Conservation (phyloP, 2,329 filamentous ascomycete genomes). For the Diaporthe citrichinensis region DNA sequence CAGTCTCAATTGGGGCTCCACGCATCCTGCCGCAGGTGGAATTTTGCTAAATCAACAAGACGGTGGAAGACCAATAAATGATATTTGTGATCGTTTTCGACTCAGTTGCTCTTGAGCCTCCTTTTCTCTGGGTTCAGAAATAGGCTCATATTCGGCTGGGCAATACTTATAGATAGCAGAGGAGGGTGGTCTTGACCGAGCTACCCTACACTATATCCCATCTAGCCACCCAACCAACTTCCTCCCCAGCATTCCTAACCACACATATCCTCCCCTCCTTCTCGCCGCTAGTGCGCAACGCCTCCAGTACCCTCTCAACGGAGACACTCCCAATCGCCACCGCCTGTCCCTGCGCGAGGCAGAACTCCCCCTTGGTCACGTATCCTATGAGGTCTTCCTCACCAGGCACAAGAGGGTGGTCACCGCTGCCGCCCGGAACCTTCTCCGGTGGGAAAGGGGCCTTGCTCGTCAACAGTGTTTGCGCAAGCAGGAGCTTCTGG, state of each 20-base stretch:
- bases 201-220: constrained; percentile 76
- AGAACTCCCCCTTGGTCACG: constrained; percentile 88
- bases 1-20: too few species aligned
- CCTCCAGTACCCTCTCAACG: constrained; percentile 68
- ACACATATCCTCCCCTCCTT: constrained; percentile 77
- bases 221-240: constrained; percentile 80
- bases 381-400: constrained; percentile 88
- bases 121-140: not conserved
- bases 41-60: not conserved
- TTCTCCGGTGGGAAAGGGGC: constrained; percentile 54
- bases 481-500: constrained; percentile 61
- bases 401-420: constrained; percentile 78
- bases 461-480: constrained; percentile 60
- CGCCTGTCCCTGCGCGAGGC: constrained; percentile 81
- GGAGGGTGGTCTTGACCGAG: not conserved
- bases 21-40: not conserved
- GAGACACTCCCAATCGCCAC: constrained; percentile 82
- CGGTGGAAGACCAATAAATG: not conserved
- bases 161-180: not conserved
- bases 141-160: too few species aligned
- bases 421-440: constrained; percentile 57
- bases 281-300: constrained; percentile 48
- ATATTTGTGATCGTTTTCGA: too few species aligned
- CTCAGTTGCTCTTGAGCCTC: too few species aligned
- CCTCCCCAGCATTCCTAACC: constrained; percentile 84